A percentile compares a stretch with the other conserved stretches of the same genome.
phyloP scores from a whole-genome alignment of 352 stramenopile species.

The Chrysophaeum taylorii region DNA sequence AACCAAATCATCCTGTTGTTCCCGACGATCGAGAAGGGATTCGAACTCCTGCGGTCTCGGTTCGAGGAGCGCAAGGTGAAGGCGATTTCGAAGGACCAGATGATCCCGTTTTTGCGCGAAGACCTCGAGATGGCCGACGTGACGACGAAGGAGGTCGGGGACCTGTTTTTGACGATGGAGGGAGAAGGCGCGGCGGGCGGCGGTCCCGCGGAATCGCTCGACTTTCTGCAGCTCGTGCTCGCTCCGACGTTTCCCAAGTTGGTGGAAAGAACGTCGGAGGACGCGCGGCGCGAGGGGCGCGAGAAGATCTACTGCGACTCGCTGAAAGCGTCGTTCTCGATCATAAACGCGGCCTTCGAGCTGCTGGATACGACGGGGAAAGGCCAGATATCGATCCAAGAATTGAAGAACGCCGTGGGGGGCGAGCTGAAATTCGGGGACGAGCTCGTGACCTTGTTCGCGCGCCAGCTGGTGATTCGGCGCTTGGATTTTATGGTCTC shows the following conservation, averaged over 20 bases:
- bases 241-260: neutral
- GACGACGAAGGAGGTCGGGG: neutral
- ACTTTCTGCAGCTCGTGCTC: neutral
- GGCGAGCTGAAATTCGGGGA: neutral
- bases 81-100: neutral
- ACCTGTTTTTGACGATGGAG: neutral
- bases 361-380: neutral
- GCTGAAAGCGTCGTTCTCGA: neutral
- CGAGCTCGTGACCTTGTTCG: neutral
- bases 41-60: neutral
- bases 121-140: neutral
- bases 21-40: conserved; percentile 3
- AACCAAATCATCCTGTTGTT: conserved; percentile 17
- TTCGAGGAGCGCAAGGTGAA: neutral
- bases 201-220: neutral
- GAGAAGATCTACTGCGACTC: no score
- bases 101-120: neutral
- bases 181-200: neutral
- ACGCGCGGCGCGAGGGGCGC: neutral
- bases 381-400: neutral
- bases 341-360: neutral
- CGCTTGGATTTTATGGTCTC: neutral
- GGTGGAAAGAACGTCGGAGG: neutral
- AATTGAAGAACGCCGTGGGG: neutral
- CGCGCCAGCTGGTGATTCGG: neutral